Evolutionary conservation across 2,329 filamentous ascomycete genomes (phyloP).

Genomic region (Penicillium italicum): DNA sequence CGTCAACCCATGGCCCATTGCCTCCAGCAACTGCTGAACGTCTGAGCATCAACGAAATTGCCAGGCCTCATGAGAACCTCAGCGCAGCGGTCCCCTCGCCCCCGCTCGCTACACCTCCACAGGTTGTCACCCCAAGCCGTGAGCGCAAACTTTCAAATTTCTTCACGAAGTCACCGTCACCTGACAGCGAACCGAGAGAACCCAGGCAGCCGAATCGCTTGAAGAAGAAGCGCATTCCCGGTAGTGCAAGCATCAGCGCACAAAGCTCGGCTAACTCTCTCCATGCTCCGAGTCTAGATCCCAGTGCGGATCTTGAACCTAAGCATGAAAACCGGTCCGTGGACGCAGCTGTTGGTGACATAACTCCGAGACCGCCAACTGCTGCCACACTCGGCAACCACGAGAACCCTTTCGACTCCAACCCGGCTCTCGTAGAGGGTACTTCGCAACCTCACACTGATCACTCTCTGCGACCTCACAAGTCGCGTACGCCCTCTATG

Average conservation of each 20-base stretch:
- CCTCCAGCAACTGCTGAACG: conserved; percentile 21
- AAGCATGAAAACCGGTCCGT: conserved; percentile 21
- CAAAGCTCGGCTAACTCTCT: conserved; percentile 85
- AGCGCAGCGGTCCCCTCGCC: conserved; percentile 44
- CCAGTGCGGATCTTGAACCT: conserved; percentile 30
- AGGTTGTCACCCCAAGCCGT: conserved; percentile 55
- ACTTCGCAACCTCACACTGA: conserved; percentile 44
- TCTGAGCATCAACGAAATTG: conserved; percentile 12
- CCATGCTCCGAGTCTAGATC: conserved; percentile 46
- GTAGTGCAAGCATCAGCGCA: conserved; percentile 76
- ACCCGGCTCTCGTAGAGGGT: conserved; percentile 36
- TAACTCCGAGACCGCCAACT: conserved; percentile 35
- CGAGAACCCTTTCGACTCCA: conserved; percentile 24
- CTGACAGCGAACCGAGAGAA: conserved; percentile 57
- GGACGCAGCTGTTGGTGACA: conserved; percentile 26
- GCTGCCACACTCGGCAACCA: conserved; percentile 30
- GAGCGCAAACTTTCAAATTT: conserved; percentile 67
- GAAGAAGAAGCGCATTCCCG: conserved; percentile 77
- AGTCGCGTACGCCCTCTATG: conserved; percentile 72
- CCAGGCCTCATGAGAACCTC: conserved; percentile 42
- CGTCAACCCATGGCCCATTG: conserved; percentile 33
- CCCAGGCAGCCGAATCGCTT: conserved; percentile 79
- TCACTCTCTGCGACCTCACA: conserved; percentile 59
- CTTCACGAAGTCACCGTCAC: conserved; percentile 64
- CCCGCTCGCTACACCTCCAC: conserved; percentile 36